Evolutionary conservation across 352 stramenopile species (phyloP).

Genomic region (Globisporangium okanoganense): DNA sequence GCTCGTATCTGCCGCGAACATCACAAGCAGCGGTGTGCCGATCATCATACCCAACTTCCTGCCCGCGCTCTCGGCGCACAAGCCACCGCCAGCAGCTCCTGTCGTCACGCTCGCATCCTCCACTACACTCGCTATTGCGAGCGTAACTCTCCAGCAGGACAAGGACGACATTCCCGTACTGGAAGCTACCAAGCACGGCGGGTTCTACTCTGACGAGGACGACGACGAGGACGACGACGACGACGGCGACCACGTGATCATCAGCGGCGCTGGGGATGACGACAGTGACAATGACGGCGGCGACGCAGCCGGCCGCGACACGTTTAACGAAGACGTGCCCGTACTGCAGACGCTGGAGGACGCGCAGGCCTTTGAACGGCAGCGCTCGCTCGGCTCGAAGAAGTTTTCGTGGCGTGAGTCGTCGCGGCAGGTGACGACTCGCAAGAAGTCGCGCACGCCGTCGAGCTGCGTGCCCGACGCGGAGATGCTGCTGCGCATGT

Average conservation of each 20-base stretch:
- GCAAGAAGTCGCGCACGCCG: constrained; percentile 9
- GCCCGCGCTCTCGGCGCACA: not conserved
- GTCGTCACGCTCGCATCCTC: not conserved
- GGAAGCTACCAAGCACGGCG: constrained; percentile 31
- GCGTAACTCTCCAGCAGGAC: not conserved
- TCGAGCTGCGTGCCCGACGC: constrained; percentile 32
- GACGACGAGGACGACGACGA: constrained; percentile 27
- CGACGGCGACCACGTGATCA: constrained; percentile 12
- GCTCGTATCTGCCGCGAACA: constrained; percentile 13
- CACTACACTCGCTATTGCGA: too few relatives aligned
- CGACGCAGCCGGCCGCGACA: constrained; percentile 31
- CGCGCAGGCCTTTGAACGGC: constrained; percentile 21
- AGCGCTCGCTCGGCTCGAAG: constrained; percentile 26
- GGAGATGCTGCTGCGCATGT: constrained; percentile 51
- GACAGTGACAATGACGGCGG: constrained; percentile 22
- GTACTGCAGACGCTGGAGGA: constrained; percentile 71
- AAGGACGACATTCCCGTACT: constrained; percentile 73
- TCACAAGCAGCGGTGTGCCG: constrained; percentile 6
- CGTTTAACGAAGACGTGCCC: constrained; percentile 48
- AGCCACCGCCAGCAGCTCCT: constrained; percentile 3
- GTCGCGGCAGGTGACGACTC: constrained; percentile 18
- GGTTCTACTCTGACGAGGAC: constrained; percentile 33
- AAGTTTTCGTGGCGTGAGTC: constrained; percentile 53
- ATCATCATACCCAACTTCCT: constrained; percentile 2
- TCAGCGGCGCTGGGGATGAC: constrained; percentile 7